Base-by-base conservation (phyloP, 306 rosid species). In the Rubus parviflorus region DNA sequence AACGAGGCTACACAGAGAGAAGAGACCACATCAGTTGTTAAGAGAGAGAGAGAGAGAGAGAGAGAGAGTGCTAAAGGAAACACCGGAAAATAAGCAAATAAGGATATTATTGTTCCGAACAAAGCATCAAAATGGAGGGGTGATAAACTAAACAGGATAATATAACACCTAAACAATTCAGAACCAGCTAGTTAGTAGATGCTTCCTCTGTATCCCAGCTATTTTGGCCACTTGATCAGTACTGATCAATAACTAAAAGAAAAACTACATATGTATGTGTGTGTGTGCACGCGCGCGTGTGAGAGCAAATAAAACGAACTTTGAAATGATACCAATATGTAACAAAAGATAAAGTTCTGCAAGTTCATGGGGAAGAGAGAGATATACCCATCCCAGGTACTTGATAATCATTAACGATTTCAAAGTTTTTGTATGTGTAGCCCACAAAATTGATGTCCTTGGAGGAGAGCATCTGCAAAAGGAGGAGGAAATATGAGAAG, bases 391-490 rank as follows among this genome's bases (percentile, higher is more conserved):
- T 95, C 81, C 98, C 99, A 81, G 99, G 98, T 83, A 91, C 90
- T 88, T 91, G 99, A 83, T 88, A 96, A 82, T 96, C 99, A 38
- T 93, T 92, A 79, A 96, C 90, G 81, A 96, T 96, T 77, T 96
- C 99, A 48, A 96, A 96, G 86, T 93, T 96, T 88, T 96, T 96
- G 54, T 96, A 96, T 0, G 99, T 96, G 82, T 96, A 96, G 67
- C 99, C 99, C 65, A 96, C 96, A 79, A 96, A 96, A 85, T 96
- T 96, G 64, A 93, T 79, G 88, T 96, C 99, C 93, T 96, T 93
- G 4, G 99, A 93, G 53, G 99, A 91, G 74, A 96, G 96, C 98
- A 92, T 96, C 99, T 96, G 96, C 60, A 75, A 83, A 60, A 71
- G 35, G 72, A 74, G 30, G 46, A 2, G 60, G 75, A 60, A 77